A percentile compares a stretch with the other conserved stretches of the same genome.
Conservation (phyloP, 306 rosid species). For the Prunus mongolica region DNA sequence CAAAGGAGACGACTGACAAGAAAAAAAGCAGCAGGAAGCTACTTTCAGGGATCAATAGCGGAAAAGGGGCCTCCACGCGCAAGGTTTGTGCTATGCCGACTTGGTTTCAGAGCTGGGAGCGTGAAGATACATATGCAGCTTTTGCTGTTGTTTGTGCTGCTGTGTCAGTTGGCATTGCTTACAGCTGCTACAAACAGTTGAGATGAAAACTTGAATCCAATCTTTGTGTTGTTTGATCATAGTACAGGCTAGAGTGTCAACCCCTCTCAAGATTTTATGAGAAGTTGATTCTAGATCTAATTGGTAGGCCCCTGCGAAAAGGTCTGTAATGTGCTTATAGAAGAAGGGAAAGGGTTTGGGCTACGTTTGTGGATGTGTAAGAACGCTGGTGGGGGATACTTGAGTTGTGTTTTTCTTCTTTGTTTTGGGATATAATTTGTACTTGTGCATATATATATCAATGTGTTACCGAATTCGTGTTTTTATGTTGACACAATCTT, state of each 20-base stretch:
- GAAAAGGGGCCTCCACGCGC: slow-evolving; percentile 46
- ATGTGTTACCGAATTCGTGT: neutral
- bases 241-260: neutral
- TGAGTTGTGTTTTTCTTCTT: neutral
- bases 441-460: slow-evolving; percentile 12
- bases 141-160: slow-evolving; percentile 83
- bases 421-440: neutral
- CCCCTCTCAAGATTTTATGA: neutral
- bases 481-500: neutral
- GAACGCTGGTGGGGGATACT: slow-evolving; percentile 4
- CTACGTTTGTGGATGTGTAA: slow-evolving; percentile 3
- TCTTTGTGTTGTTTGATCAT: neutral
- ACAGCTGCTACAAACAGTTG: slow-evolving; percentile 75
- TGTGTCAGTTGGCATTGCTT: slow-evolving; percentile 70
- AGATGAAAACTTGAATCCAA: slow-evolving; percentile 22
- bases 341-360: slow-evolving; percentile 1
- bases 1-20: slow-evolving; percentile 39
- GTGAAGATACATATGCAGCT: slow-evolving; percentile 82
- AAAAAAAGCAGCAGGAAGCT: slow-evolving; percentile 35
- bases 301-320: slow-evolving; percentile 2
- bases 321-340: neutral
- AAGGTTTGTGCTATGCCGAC: slow-evolving; percentile 62
- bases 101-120: slow-evolving; percentile 88
- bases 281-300: neutral
- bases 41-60: slow-evolving; percentile 38